A percentile compares a stretch with the other conserved stretches of the same genome.
Evolutionary conservation across 2,329 filamentous ascomycete genomes (phyloP).

Genomic region (Beauveria brongniartii): DNA sequence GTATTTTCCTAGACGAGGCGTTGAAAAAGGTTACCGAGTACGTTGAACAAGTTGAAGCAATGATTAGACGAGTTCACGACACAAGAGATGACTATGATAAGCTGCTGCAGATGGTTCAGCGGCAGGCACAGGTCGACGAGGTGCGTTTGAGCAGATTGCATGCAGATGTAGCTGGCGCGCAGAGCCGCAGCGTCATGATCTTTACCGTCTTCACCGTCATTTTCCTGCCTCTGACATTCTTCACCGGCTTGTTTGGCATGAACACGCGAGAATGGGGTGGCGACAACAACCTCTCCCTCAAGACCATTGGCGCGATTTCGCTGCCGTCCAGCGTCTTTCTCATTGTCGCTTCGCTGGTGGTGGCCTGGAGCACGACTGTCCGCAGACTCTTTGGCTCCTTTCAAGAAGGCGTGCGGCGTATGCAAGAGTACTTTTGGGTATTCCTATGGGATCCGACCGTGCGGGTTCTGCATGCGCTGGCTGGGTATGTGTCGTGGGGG

Average conservation of each 20-base stretch:
- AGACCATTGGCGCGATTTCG: conserved; percentile 39
- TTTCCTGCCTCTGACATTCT: conserved; percentile 56
- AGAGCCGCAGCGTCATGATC: conserved; percentile 57
- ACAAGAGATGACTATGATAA: conserved; percentile 58
- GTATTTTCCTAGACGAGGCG: conserved; percentile 44
- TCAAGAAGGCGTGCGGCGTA: conserved; percentile 11
- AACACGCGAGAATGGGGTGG: conserved; percentile 55
- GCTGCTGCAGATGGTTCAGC: conserved; percentile 58
- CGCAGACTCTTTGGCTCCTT: conserved; percentile 24
- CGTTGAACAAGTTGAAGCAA: conserved; percentile 43
- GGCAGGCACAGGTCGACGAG: conserved; percentile 59
- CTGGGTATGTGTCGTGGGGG: not conserved
- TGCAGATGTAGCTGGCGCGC: conserved; percentile 53
- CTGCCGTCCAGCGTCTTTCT: conserved; percentile 40
- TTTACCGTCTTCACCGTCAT: conserved; percentile 58
- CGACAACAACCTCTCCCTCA: conserved; percentile 34
- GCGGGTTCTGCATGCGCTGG: conserved; percentile 4
- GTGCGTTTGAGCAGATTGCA: conserved; percentile 54
- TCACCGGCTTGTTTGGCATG: conserved; percentile 58
- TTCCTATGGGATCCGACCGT: conserved; percentile 17
- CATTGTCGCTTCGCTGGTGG: conserved; percentile 41
- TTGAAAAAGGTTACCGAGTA: conserved; percentile 47
- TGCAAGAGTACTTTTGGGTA: conserved; percentile 17
- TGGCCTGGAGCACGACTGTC: conserved; percentile 46
- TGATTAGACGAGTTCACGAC: conserved; percentile 48